Base-by-base conservation (phyloP, 1,284 basidiomycete species). In the Naganishia sp. region DNA sequence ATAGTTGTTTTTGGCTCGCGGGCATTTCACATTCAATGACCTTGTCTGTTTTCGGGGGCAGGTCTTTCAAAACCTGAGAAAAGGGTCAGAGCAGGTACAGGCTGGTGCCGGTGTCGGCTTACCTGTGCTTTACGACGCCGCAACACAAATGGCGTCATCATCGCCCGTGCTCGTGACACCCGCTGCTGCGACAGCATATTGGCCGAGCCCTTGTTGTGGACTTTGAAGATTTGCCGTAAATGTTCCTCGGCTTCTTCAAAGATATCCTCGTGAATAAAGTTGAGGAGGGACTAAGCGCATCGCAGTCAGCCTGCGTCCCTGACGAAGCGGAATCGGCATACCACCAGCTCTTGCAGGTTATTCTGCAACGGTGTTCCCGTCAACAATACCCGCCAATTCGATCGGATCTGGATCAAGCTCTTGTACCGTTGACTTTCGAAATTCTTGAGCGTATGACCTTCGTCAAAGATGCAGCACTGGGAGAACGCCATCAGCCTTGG, bases 141-240 rank as follows among this genome's bases (percentile, higher is more conserved):
- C 23, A 99, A 84, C 32, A 99, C 94, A 76, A 99, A 99, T 0
- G 96, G 96, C 18, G 92, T 94, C 88, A 99, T 94, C 94, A 99
- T 97, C 77, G 90, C 93, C 81, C 98, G 96, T 6, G 96, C 96
- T 65, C 95, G 83, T 56, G 92, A 90, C 31, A 97, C 90, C 53
- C 94, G 88, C 76, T 94, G 89, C 75, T 91, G 88, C 6, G 94
- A 90, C 17, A 99, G 86, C 49, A 96, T 77, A 49, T 90, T 90
- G 57, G 90, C 87, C 11, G 74, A 71, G n/a, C 75, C 72, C 28
- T 67, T 66, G 6, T 90, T 88, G 72, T 92, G 93, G 45, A 92
- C 91, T 80, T 98, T 99, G 86, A 99, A 99, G 72, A 99, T 96
- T 15, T 93, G 90, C 15, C 92, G 87, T 7, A 99, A 82, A 6